phyloP scores from a whole-genome alignment of 2,329 filamentous ascomycete species.

The Fusarium sp. region DNA sequence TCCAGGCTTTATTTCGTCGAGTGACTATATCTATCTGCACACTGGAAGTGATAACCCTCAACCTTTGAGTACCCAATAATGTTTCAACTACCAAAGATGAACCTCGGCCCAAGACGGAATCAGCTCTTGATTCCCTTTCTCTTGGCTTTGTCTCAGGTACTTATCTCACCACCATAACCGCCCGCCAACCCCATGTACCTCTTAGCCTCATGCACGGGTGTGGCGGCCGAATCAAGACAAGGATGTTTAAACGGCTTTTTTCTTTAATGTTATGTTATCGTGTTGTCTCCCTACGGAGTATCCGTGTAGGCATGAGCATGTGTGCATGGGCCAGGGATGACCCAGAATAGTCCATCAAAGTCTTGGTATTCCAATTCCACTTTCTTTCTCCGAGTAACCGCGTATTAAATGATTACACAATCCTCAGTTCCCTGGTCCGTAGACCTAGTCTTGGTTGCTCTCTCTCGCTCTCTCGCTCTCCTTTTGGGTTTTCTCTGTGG shows the following conservation, averaged over 20 bases:
- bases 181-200: conserved; percentile 1
- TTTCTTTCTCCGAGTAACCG: not conserved
- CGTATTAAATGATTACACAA: not conserved
- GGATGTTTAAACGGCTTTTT: conserved; percentile 11
- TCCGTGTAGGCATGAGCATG: no score
- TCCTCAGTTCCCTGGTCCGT: not conserved
- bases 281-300: not conserved
- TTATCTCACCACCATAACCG: not conserved
- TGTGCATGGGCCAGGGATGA: not conserved
- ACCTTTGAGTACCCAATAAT: no score
- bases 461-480: not conserved
- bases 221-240: conserved; percentile 11
- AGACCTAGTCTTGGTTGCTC: not conserved
- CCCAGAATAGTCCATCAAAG: not conserved
- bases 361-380: not conserved
- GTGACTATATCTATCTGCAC: no score
- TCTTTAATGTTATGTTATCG: not conserved
- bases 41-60: no score
- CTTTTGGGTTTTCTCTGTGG: not conserved
- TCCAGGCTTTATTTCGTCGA: not conserved
- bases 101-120: not conserved
- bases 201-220: conserved; percentile 7
- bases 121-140: not conserved
- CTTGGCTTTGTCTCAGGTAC: conserved; percentile 10
- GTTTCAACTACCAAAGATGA: no score